Evolutionary conservation across 768 basidiomycete species (phyloP).

Genomic region (Dacryopinax spathularia): DNA sequence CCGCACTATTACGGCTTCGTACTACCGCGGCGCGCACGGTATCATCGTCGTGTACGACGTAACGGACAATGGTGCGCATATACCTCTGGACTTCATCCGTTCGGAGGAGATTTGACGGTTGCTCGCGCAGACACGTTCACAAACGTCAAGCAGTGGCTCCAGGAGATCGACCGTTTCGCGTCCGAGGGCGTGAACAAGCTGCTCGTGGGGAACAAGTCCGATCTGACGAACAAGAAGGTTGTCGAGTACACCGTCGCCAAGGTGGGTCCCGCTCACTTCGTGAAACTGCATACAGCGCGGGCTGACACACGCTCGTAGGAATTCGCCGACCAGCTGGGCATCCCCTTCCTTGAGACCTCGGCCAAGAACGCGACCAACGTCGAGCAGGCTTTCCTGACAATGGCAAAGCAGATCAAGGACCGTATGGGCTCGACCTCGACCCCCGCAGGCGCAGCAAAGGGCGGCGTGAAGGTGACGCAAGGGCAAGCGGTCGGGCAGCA

Average conservation of each 20-base stretch:
- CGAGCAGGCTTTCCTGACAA: conserved; percentile 97
- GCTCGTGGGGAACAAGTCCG: conserved; percentile 96
- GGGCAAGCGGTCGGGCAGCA: conserved; percentile 73
- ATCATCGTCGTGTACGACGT: conserved; percentile 99
- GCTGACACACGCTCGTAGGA: conserved; percentile 37
- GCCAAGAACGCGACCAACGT: conserved; percentile 98
- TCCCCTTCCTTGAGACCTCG: conserved; percentile 97
- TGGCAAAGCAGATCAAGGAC: conserved; percentile 94
- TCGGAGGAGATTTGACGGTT: neutral
- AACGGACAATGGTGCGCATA: conserved; percentile 65
- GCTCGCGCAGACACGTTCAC: conserved; percentile 65
- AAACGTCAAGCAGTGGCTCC: conserved; percentile 90
- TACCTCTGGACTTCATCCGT: neutral
- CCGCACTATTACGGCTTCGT: conserved; percentile 98
- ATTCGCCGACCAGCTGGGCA: conserved; percentile 84
- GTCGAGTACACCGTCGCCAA: conserved; percentile 81
- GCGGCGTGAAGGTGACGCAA: conserved; percentile 60
- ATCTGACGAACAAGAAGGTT: conserved; percentile 91
- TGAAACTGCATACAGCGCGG: neutral
- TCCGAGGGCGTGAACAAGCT: conserved; percentile 98
- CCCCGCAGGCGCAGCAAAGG: conserved; percentile 56
- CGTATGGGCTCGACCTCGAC: conserved; percentile 77
- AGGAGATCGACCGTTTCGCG: conserved; percentile 89
- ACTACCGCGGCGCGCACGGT: conserved; percentile 97
- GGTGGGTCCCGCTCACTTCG: conserved; percentile 28